phyloP scores from a whole-genome alignment of 208 protist species.

The Leishmania braziliensis region DNA sequence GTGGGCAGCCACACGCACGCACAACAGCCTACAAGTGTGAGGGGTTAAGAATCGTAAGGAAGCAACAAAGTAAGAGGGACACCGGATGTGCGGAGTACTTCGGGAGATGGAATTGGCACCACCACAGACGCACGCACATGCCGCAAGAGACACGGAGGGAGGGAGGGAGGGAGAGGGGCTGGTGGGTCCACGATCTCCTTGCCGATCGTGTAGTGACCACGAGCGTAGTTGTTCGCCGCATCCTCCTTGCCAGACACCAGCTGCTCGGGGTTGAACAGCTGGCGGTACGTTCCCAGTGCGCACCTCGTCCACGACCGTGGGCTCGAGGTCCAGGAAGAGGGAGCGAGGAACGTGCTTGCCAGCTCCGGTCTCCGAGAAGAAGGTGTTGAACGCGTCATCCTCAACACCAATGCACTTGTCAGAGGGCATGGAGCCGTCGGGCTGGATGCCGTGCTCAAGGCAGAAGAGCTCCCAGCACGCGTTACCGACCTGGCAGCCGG shows the following conservation, averaged over 20 bases:
- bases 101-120: not conserved
- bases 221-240: constrained; percentile 99
- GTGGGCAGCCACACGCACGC: not conserved
- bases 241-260: constrained; percentile 98
- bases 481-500: constrained; percentile 97
- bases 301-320: constrained; percentile 97
- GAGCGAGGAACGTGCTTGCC: constrained; percentile 95
- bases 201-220: too few species aligned
- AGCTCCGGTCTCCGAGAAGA: constrained; percentile 94
- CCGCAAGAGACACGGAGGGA: not conserved
- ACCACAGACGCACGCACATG: not conserved
- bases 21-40: not conserved
- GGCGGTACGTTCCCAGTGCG: constrained; percentile 94
- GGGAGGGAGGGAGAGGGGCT: too few species aligned
- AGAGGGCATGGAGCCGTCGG: constrained; percentile 87
- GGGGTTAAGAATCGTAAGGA: not conserved
- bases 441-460: constrained; percentile 92
- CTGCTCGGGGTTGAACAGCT: constrained; percentile 98
- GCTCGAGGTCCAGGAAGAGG: constrained; percentile 97
- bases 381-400: constrained; percentile 96
- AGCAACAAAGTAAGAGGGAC: not conserved
- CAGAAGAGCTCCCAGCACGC: constrained; percentile 96
- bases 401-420: constrained; percentile 86
- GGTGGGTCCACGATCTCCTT: too few species aligned
- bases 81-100: not conserved